Evolutionary conservation across 305 asterid species (phyloP).

Genomic region (Fraxinus latifolia): DNA sequence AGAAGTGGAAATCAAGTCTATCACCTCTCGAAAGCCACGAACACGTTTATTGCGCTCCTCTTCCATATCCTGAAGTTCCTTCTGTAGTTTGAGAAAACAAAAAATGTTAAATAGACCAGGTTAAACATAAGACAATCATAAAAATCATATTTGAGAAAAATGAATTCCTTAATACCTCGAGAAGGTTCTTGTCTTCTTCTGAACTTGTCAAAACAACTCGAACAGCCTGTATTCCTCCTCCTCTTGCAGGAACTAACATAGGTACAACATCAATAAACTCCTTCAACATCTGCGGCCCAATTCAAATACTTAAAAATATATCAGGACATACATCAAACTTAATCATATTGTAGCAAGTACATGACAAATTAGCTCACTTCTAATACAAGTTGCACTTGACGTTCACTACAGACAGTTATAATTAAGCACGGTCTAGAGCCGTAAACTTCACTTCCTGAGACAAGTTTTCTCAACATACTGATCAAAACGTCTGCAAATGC

Average conservation of each 20-base stretch:
- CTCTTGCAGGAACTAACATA: constrained; percentile 46
- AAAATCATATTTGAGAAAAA: background rate
- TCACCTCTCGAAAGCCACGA: constrained; percentile 85
- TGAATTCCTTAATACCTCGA: constrained; percentile 50
- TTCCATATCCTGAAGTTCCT: constrained; percentile 61
- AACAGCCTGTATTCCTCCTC: constrained; percentile 56
- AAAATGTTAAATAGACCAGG: constrained; percentile 17
- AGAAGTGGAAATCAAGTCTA: constrained; percentile 78
- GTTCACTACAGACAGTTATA: constrained; percentile 75
- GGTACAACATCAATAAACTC: constrained; percentile 61
- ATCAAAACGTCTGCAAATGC: constrained; percentile 57
- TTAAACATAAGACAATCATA: constrained; percentile 15
- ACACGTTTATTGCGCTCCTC: constrained; percentile 49
- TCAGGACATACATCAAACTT: constrained; percentile 16
- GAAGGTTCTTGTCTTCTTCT: constrained; percentile 62
- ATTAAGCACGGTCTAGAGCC: constrained; percentile 81
- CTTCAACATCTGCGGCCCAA: constrained; percentile 53
- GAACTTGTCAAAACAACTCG: constrained; percentile 71
- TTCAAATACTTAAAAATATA: constrained; percentile 21
- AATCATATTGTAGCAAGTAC: constrained; percentile 11
- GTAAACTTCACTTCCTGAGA: constrained; percentile 56
- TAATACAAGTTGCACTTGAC: constrained; percentile 65
- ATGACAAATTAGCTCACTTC: constrained; percentile 47
- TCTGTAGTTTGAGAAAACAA: constrained; percentile 36
- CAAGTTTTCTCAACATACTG: constrained; percentile 60